Evolutionary conservation across 805 yeast genomes (phyloP).

Genomic region (Metschnikowia peoriensis): DNA sequence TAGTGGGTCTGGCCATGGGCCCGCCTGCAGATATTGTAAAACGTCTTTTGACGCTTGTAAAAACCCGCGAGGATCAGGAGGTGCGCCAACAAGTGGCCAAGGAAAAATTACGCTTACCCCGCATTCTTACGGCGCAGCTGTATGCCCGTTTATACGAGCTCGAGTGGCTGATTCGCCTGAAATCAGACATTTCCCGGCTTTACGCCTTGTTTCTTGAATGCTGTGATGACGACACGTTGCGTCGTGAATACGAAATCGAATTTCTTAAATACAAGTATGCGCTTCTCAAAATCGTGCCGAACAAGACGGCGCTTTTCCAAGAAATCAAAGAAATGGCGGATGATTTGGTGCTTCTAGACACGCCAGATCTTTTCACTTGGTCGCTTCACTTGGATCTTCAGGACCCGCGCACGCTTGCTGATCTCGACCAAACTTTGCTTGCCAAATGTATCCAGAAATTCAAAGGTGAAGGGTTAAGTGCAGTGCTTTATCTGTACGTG

Average conservation of each 20-base stretch:
- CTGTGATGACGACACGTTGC: constrained; percentile 54
- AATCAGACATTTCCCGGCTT: constrained; percentile 51
- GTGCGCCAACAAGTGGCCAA: constrained; percentile 43
- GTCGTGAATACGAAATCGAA: constrained; percentile 60
- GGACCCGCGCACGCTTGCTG: constrained; percentile 52
- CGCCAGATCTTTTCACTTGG: constrained; percentile 69
- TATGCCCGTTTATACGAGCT: constrained; percentile 34
- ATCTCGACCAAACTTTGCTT: constrained; percentile 46
- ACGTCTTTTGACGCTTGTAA: constrained; percentile 42
- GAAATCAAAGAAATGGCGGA: constrained; percentile 57
- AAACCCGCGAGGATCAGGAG: constrained; percentile 38
- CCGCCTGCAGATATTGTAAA: constrained; percentile 45
- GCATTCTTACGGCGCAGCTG: constrained; percentile 41
- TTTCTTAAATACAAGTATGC: constrained; percentile 56
- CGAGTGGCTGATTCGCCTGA: constrained; percentile 47
- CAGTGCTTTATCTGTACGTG: constrained; percentile 58
- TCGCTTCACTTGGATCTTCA: constrained; percentile 68
- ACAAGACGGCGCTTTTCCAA: constrained; percentile 32
- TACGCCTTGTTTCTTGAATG: constrained; percentile 58
- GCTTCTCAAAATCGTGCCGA: constrained; percentile 55
- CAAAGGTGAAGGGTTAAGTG: constrained; percentile 60
- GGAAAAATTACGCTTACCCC: constrained; percentile 50
- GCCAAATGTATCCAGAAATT: constrained; percentile 55
- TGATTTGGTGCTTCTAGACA: constrained; percentile 70
- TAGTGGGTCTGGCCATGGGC: constrained; percentile 46